Base-by-base conservation (phyloP, 257 asterid genomes). In the Linderniella brevidens region DNA sequence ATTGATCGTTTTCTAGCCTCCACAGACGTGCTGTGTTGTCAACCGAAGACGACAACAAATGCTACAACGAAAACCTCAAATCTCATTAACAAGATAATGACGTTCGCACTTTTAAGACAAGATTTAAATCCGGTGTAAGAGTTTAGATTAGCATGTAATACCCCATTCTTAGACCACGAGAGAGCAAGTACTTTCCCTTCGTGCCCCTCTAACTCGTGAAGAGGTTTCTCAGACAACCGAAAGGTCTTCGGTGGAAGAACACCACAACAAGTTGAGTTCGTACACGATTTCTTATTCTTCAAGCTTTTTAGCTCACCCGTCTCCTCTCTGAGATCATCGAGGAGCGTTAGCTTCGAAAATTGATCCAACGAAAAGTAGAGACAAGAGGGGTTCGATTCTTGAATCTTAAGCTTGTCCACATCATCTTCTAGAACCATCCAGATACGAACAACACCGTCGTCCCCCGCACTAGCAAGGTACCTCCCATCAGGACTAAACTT, bases 21-120 rank as follows among this genome's bases (percentile, higher is more conserved):
- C 97, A 87, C 64, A 83, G 47, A 10, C 97, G 93, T 58, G 82
- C 95, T 48, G 97, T 75, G 57, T 75, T 78, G 66, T 87, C 97
- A 51, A 77, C 81, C 0, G 97, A 87, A n/a, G 95, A 77, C 5
- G 97, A 87, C 48, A 87, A 72, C 44, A 87, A 69, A 59, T 63
- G 65, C 97, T 86, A 83, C 77, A 63, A 42, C 60, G 17, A 39
- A 48, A 1, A 15, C 48, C 45, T 18, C 37, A 18, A 11, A 35
- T 50, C 12, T 8, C 35, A 10, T 3, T 1, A 2, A 11, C 3
- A 9, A 39, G 15, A 39, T n/a, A n/a, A n/a, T n/a, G n/a, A n/a
- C n/a, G n/a, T n/a, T n/a, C n/a, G n/a, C n/a, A n/a, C n/a, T n/a
- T n/a, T n/a, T n/a, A n/a, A n/a, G n/a, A n/a, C n/a, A n/a, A n/a